These are phyloP conservation scores for Anaeramoeba flamelloides DNA, from an alignment of 78 protist genomes.

Conservation along the genomic window DNA sequence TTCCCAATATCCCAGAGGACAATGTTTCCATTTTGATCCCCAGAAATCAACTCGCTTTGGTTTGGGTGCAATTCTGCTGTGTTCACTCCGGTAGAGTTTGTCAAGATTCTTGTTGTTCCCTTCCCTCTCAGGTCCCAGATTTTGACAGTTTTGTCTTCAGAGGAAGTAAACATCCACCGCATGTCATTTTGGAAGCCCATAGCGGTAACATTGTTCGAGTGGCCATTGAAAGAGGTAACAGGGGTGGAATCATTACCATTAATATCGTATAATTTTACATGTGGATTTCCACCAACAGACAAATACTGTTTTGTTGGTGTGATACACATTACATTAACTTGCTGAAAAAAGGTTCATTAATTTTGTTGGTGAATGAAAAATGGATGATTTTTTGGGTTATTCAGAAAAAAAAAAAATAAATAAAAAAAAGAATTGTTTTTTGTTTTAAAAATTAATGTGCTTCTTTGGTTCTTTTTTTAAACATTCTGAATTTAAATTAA, in stretches of 20 bases:
- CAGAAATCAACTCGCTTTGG: constrained; percentile 64
- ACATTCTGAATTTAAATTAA: too few relatives aligned
- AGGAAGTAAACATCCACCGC: constrained; percentile 70
- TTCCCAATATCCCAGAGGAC: constrained; percentile 64
- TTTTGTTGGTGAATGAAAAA: too few relatives aligned
- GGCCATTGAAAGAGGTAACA: constrained; percentile 67
- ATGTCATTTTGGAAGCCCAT: constrained; percentile 67
- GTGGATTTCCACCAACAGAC: constrained; percentile 83
- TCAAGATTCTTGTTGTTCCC: too few relatives aligned
- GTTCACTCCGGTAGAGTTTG: constrained; percentile 49
- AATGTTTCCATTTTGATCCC: constrained; percentile 67
- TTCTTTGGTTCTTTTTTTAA: too few relatives aligned
- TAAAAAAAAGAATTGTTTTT: too few relatives aligned
- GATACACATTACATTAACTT: constrained; percentile 66
- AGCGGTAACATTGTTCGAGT: constrained; percentile 62
- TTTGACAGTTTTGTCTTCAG: constrained; percentile 76
- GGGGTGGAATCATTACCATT: constrained; percentile 17
- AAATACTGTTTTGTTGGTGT: constrained; percentile 56
- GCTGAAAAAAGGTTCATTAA: too few relatives aligned
- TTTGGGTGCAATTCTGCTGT: constrained; percentile 68
- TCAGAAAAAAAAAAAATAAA: too few relatives aligned
- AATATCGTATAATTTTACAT: constrained; percentile 51
- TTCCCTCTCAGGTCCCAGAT: constrained; percentile 92
- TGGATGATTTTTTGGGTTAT: too few relatives aligned
- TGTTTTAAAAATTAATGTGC: too few relatives aligned